Conservation (phyloP, 768 basidiomycete genomes). For the Boletus rubescentipes region DNA sequence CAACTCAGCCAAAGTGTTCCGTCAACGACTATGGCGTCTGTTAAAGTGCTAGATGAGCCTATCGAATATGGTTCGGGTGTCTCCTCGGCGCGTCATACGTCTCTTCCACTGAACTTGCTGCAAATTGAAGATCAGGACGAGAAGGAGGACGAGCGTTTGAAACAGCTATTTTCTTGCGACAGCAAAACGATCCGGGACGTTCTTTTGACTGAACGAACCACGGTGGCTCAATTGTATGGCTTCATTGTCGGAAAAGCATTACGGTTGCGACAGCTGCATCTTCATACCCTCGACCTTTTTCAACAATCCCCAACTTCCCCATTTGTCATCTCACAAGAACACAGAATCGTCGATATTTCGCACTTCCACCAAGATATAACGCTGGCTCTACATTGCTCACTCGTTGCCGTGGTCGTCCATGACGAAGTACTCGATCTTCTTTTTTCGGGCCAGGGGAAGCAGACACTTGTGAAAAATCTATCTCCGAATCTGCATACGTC, state of each 20-base stretch:
- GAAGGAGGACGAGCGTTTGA: conserved; percentile 44
- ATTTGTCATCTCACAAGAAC: conserved; percentile 49
- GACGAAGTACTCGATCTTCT: conserved; percentile 60
- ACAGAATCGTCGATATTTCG: conserved; percentile 57
- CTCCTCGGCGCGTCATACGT: conserved; percentile 28
- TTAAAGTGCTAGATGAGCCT: conserved; percentile 53
- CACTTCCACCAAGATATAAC: conserved; percentile 67
- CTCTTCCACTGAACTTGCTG: conserved; percentile 44
- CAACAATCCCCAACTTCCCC: conserved; percentile 38
- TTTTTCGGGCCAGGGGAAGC: conserved; percentile 44
- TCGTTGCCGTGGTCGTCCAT: conserved; percentile 57
- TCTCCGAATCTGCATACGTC: conserved; percentile 48
- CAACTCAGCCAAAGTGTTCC: conserved; percentile 44
- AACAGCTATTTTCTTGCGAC: conserved; percentile 54
- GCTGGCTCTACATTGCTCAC: conserved; percentile 59
- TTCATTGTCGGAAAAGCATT: conserved; percentile 66
- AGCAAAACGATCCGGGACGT: conserved; percentile 56
- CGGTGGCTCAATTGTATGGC: conserved; percentile 73
- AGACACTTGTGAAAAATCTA: conserved; percentile 52
- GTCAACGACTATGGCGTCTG: conserved; percentile 31
- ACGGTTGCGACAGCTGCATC: conserved; percentile 64
- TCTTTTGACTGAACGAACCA: conserved; percentile 67
- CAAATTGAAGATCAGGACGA: conserved; percentile 46
- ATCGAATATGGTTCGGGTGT: conserved; percentile 54
- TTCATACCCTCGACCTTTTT: conserved; percentile 50